These are phyloP conservation scores for Kazachstania bromeliacearum DNA, from an alignment of 805 yeast genomes.

Conservation along the genomic window DNA sequence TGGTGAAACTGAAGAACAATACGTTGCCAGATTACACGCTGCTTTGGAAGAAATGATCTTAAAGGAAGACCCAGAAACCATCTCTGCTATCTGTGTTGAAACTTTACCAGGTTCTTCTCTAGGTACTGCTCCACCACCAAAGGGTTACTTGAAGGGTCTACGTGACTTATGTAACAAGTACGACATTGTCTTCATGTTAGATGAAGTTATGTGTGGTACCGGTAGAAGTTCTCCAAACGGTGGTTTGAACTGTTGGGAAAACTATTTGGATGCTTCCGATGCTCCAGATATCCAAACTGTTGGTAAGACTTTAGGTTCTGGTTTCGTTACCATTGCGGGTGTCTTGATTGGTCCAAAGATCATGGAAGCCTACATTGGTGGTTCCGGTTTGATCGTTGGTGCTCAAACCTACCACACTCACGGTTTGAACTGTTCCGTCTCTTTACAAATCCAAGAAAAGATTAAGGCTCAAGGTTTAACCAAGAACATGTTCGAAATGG, in stretches of 20 bases:
- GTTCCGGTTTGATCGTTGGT: conserved; percentile 35
- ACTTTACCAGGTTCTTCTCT: conserved; percentile 40
- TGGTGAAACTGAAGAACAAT: conserved; percentile 34
- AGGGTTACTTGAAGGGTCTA: conserved; percentile 39
- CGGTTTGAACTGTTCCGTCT: conserved; percentile 39
- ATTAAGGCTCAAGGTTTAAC: conserved; percentile 29
- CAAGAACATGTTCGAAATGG: conserved; percentile 36
- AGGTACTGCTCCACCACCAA: conserved; percentile 38
- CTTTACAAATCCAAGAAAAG: conserved; percentile 38
- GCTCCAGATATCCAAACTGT: conserved; percentile 40
- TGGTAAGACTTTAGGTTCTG: conserved; percentile 43
- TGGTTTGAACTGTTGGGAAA: conserved; percentile 39
- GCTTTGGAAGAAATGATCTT: conserved; percentile 36
- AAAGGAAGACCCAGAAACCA: conserved; percentile 36
- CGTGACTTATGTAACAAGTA: conserved; percentile 42
- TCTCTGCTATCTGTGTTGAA: conserved; percentile 37
- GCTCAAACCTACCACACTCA: conserved; percentile 46
- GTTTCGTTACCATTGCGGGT: conserved; percentile 42
- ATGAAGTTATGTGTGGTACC: conserved; percentile 51
- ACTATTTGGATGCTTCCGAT: conserved; percentile 30
- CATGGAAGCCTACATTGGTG: conserved; percentile 31
- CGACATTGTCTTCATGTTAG: conserved; percentile 41
- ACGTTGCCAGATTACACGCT: conserved; percentile 31
- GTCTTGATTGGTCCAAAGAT: conserved; percentile 35
- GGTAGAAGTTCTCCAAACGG: conserved; percentile 40